Percentiles rank a stretch among this genome's conserved stretches.
Evolutionary conservation across 139 green algal species (phyloP).

Genomic region (Desmodesmus armatus): DNA sequence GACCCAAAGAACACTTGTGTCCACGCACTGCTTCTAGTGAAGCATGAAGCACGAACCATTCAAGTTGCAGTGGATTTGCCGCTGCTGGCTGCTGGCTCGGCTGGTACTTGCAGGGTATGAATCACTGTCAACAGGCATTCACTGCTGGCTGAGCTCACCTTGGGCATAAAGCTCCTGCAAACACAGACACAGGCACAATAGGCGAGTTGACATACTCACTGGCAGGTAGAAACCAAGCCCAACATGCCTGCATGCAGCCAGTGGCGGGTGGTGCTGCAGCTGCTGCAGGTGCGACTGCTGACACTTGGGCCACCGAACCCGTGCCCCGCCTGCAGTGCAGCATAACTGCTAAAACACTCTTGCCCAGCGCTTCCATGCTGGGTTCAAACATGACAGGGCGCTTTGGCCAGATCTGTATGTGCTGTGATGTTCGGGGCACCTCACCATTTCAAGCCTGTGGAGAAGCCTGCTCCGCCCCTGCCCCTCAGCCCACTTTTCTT

Average conservation of each 20-base stretch:
- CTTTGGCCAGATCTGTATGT: no score
- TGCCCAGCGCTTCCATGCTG: no score
- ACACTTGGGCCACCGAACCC: no score
- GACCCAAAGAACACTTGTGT: neutral
- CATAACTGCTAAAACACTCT: neutral
- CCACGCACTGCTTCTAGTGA: slow-evolving; percentile 1
- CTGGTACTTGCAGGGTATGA: neutral
- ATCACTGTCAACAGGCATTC: neutral
- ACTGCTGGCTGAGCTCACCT: slow-evolving; percentile 52
- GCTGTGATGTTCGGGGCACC: no score
- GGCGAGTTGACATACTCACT: no score
- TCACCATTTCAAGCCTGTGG: slow-evolving; percentile 97
- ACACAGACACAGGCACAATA: no score
- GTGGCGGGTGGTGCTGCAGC: no score
- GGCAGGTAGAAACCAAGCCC: no score
- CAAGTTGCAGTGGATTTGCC: neutral
- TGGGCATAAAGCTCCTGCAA: slow-evolving; percentile 94
- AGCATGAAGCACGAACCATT: neutral
- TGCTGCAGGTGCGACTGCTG: slow-evolving; percentile 61
- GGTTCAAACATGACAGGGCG: slow-evolving; percentile 95
- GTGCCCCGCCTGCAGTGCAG: no score
- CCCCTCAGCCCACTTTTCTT: slow-evolving; percentile 96
- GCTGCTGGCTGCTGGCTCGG: neutral
- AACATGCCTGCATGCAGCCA: no score
- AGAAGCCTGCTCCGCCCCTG: slow-evolving; percentile 96